These are phyloP conservation scores for Handroanthus guayacan DNA, from an alignment of 257 asterid genomes.

Conservation along the genomic window DNA sequence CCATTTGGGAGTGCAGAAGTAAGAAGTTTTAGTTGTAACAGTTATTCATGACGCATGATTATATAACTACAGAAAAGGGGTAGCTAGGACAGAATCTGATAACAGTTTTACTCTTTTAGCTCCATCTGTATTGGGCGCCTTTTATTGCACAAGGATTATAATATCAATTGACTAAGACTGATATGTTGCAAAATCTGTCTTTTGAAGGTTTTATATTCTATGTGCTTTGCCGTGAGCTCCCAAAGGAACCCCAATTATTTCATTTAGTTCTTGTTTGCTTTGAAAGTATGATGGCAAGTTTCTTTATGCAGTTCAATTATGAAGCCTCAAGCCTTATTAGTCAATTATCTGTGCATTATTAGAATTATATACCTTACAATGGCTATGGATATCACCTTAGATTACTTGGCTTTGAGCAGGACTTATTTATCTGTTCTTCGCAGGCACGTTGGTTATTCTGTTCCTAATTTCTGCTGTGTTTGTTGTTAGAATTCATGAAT, in stretches of 20 bases:
- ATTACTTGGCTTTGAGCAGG: slow-evolving; percentile 16
- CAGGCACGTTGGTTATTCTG: not conserved
- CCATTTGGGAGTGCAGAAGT: slow-evolving; percentile 86
- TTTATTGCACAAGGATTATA: not conserved
- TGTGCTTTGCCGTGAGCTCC: slow-evolving; percentile 7
- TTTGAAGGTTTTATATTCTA: slow-evolving; percentile 12
- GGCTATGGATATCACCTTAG: not conserved
- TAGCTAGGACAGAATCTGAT: slow-evolving; percentile 2
- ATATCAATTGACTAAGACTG: not conserved
- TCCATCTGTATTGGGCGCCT: not conserved
- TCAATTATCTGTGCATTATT: not conserved
- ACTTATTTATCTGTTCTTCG: not conserved
- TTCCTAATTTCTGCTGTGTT: not conserved
- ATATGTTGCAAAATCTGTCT: not conserved
- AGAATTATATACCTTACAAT: not conserved
- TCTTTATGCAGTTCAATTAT: not conserved
- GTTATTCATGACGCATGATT: not conserved
- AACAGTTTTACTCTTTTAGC: not conserved
- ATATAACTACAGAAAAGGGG: not conserved
- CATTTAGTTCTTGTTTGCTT: slow-evolving; percentile 18
- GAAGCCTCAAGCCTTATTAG: not conserved
- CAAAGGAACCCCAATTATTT: not conserved
- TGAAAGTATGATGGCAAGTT: slow-evolving; percentile 17
- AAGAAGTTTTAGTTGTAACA: slow-evolving; percentile 39
- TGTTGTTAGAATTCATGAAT: slow-evolving; percentile 7